Evolutionary conservation across 345 rosid species (phyloP), one percentile per base, ranked within the genome.

Genomic region (Populus nigra): DNA sequence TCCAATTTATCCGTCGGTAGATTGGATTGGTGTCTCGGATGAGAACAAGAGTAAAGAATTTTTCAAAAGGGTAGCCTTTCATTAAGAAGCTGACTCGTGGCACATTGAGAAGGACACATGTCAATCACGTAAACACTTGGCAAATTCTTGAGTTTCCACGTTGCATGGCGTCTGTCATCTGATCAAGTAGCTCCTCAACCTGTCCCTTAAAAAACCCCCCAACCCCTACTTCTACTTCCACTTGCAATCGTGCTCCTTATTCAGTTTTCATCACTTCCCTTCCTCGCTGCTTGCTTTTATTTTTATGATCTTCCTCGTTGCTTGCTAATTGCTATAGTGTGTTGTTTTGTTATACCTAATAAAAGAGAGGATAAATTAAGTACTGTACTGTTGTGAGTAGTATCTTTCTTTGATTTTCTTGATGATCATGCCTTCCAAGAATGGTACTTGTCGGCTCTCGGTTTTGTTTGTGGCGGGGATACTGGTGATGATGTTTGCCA

Each of bases 371-470:
- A 33, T 33, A 33, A 33, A 33, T 4, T 33, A 33, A 33, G 36
- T 33, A 33, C 50, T 47, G 50, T 47, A 15, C 6, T 47, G 18
- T 13, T 4, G 50, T 47, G 50, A 13, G 5, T 3, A 13, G 50
- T 45, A 45, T 15, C 50, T 47, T 41, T 47, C 39, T 38, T 38
- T 38, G 7, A 38, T 38, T 38, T 38, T 38, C 33, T 63, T 12
- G 35, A 63, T 41, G 61, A 22, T 31, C 66, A 86, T 87, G 88
- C 77, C 77, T 41, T 77, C 67, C 27, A 27, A 9, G 12, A 74
- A 69, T 53, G 53, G 31, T 65, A 53, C 62, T n/a, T 73, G 53
- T 20, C 55, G 84, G 81, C 9, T 70, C 11, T 49, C 80, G 63
- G 47, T 76, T 45, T 11, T 53, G 70, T 9, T 69, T n/a, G 16